Base-by-base conservation (phyloP, 2,329 filamentous ascomycete species). In the Dendryphion nanum region DNA sequence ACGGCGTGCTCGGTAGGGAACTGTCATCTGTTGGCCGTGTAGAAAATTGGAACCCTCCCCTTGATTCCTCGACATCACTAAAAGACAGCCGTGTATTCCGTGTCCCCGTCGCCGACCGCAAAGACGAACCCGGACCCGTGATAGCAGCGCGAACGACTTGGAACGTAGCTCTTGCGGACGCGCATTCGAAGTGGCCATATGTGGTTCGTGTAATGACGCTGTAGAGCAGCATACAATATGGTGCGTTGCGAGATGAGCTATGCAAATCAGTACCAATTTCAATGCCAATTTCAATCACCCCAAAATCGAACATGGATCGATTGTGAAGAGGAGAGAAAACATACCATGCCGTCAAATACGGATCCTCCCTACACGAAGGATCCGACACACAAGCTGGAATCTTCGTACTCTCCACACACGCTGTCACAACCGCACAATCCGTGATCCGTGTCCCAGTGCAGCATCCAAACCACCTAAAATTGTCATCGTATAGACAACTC, bases 401-500 rank as follows among this genome's bases (percentile, higher is more conserved):
- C 2, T 24, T 32, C 8, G 12, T 18, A 16, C 41, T 47, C 18
- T 37, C 31, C 10, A 50, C 42, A 24, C 47, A 48, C n/a, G 37
- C 40, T 2, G 47, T 50, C 3, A 20, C 8, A 6, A 51, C 37
- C 19, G 44, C 34, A 35, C 45, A 48, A n/a, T 48, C 42, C n/a
- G 43, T 30, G 4, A 45, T 33, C 6, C 12, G 17, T 6, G 33
- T 37, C 3, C 47, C 47, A 6, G 42, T 48, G 24, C 45, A 50
- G 37, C 47, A 46, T 4, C 47, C 42, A 28, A 46, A 50, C 47
- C 47, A 48, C 13, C 32, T 23, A 19, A 23, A 37, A 4, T n/a
- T 21, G 7, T 37, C 37, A 19, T 45, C 36, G 34, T 43, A 43
- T 33, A 46, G 31, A 35, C 47, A 48, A 4, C 18, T 41, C 16